Percentiles rank a stretch among this genome's conserved stretches.
Conservation (phyloP, 1,284 basidiomycete genomes). For the Ganoderma lingzhi region DNA sequence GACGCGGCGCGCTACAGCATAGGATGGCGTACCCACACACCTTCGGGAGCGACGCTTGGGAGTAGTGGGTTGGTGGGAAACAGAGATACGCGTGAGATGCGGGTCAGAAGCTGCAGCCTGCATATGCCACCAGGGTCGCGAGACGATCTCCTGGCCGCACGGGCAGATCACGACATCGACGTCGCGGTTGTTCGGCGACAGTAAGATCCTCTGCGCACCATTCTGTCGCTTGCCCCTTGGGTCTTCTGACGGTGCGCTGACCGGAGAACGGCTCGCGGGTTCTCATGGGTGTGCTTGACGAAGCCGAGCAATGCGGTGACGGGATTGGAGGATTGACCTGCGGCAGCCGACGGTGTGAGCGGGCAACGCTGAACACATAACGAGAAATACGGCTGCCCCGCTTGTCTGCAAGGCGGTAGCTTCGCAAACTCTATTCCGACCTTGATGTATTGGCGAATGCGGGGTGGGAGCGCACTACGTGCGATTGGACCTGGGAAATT, state of each 20-base stretch:
- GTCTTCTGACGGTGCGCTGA: conserved; percentile 31
- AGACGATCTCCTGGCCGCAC: conserved; percentile 6
- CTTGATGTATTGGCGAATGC: conserved; percentile 11
- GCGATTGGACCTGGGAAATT: conserved; percentile 7
- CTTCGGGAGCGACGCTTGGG: conserved; percentile 25
- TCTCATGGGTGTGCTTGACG: conserved; percentile 28
- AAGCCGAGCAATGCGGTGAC: conserved; percentile 8
- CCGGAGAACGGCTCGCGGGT: conserved; percentile 24
- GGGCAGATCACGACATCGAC: conserved; percentile 20
- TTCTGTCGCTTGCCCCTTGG: conserved; percentile 15
- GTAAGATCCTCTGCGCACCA: conserved; percentile 19
- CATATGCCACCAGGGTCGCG: conserved; percentile 7
- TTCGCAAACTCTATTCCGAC: conserved; percentile 23
- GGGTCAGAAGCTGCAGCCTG: conserved; percentile 4
- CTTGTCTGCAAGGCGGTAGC: conserved; percentile 15
- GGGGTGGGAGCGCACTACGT: conserved; percentile 7
- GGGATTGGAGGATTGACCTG: conserved; percentile 17
- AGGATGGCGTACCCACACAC: not conserved
- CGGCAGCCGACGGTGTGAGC: conserved; percentile 33
- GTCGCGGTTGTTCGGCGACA: conserved; percentile 24
- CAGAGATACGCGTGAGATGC: conserved; percentile 24
- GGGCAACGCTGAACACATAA: not conserved
- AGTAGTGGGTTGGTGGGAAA: conserved; percentile 20
- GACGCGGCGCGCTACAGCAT: not conserved
- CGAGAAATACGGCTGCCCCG: conserved; percentile 29